Base-by-base conservation (phyloP, 2,329 filamentous ascomycete species). In the Parastagonospora avenae region DNA sequence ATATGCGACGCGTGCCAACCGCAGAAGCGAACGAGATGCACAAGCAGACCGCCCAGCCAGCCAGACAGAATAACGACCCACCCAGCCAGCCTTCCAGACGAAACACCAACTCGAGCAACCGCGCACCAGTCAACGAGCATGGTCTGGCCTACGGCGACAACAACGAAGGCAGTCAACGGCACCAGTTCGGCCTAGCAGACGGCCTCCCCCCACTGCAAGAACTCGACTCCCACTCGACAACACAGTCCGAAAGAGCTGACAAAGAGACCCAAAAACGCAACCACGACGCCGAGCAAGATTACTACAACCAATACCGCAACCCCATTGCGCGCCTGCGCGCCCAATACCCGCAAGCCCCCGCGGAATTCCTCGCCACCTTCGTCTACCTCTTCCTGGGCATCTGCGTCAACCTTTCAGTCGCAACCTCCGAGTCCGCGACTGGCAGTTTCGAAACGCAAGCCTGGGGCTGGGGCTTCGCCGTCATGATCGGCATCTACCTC, bases 381-480 rank as follows among this genome's bases (percentile, higher is more conserved):
- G 49, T 69, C 8, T 67, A 68, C 39, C 48, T 70, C 1, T 62
- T 71, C 6, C 73, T 83, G 16, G 82, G 81, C 5, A 78, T 84
- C 52, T 78, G 74, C 42, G 76, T 77, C 10, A 78, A 82, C 48
- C 68, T 82, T 1, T 74, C 75, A 1, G 75, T 80, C 28, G 77
- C 77, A 1, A 80, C 78, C 29, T 76, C 77, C 4, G 74, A 76
- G 53, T 76, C 77, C 8, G 74, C 76, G 2, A 63, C 64, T 1
- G 67, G 68, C 2, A 63, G 57, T 30, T 71, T 66, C 16, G 60
- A 67, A 30, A 64, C 67, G 1, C 64, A 66, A 40, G 62, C 66
- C 8, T 71, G 68, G 62, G 66, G 77, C 4, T 85, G 82, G 82
- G 82, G 82, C 1, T 71, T 84, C 11, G 81, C 79, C 1, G 77